These are phyloP conservation scores for Floccularia luteovirens DNA, from an alignment of 768 basidiomycete genomes.

Conservation along the genomic window DNA sequence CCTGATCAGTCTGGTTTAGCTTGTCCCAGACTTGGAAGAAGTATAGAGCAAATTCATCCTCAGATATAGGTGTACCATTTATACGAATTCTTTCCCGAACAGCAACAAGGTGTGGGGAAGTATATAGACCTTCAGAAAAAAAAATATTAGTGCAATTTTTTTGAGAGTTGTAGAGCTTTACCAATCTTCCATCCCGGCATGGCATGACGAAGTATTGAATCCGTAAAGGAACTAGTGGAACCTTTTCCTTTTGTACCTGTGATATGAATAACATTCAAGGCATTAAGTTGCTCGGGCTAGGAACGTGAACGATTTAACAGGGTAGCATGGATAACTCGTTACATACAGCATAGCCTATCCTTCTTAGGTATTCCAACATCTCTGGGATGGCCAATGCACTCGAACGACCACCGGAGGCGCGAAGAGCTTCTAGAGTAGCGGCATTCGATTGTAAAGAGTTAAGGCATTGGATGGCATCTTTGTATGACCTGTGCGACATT, in stretches of 20 bases:
- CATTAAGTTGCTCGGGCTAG: constrained; percentile 78
- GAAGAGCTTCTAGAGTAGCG: constrained; percentile 79
- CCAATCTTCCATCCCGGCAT: constrained; percentile 78
- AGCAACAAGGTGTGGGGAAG: constrained; percentile 93
- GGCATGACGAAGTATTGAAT: constrained; percentile 76
- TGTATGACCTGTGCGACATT: constrained; percentile 65
- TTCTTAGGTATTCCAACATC: constrained; percentile 81
- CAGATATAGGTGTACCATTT: constrained; percentile 84
- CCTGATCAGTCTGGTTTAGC: constrained; percentile 55
- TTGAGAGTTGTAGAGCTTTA: constrained; percentile 25
- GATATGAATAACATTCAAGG: constrained; percentile 89
- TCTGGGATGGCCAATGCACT: constrained; percentile 70
- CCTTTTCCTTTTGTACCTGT: constrained; percentile 99
- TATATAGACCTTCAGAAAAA: constrained; percentile 69
- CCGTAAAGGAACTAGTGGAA: constrained; percentile 90
- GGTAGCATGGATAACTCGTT: constrained; percentile 1
- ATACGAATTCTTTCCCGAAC: constrained; percentile 94
- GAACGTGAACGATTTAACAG: constrained; percentile 9
- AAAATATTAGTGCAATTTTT: neutral
- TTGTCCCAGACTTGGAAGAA: constrained; percentile 97
- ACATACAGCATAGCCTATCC: constrained; percentile 82
- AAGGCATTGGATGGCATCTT: constrained; percentile 64
- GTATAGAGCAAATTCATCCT: constrained; percentile 80
- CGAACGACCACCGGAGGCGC: constrained; percentile 59
- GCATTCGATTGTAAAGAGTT: constrained; percentile 91